Conservation (phyloP, 1,284 basidiomycete genomes). For the Papiliotrema nemorosa region DNA sequence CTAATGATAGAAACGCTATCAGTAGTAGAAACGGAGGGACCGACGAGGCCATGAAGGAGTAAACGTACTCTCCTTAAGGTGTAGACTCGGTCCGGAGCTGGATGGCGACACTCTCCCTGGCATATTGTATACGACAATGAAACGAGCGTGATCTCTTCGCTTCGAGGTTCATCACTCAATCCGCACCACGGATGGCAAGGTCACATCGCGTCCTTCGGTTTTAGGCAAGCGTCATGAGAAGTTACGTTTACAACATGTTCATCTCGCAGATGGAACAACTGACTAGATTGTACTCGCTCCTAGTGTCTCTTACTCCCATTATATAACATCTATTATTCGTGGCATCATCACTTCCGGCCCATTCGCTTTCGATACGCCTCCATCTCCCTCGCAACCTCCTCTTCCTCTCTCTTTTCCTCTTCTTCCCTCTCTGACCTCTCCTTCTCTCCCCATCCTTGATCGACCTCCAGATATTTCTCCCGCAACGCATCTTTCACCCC, state of each 20-base stretch:
- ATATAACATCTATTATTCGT: too few species aligned
- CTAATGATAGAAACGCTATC: conserved; percentile 32
- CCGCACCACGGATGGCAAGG: too few species aligned
- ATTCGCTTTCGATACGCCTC: conserved; percentile 34
- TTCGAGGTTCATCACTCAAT: too few species aligned
- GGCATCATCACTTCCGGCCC: conserved; percentile 9
- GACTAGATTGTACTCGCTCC: too few species aligned
- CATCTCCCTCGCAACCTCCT: conserved; percentile 40
- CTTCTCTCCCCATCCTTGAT: conserved; percentile 30
- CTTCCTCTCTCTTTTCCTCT: conserved; percentile 35
- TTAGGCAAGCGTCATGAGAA: too few species aligned
- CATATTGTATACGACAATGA: too few species aligned
- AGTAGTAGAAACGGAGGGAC: conserved; percentile 32
- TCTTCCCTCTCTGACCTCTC: conserved; percentile 26
- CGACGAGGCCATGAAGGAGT: conserved; percentile 46
- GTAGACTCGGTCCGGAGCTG: not conserved
- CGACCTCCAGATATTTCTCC: conserved; percentile 26
- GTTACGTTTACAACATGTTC: too few species aligned
- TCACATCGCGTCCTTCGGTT: too few species aligned
- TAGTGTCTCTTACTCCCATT: too few species aligned
- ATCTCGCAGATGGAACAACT: too few species aligned
- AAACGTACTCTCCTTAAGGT: not conserved
- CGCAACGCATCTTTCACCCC: conserved; percentile 29
- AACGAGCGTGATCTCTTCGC: too few species aligned
- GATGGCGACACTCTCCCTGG: not conserved